These are phyloP conservation scores for Schizochytrium sp. DNA, from an alignment of 108 stramenopile species.

Conservation along the genomic window DNA sequence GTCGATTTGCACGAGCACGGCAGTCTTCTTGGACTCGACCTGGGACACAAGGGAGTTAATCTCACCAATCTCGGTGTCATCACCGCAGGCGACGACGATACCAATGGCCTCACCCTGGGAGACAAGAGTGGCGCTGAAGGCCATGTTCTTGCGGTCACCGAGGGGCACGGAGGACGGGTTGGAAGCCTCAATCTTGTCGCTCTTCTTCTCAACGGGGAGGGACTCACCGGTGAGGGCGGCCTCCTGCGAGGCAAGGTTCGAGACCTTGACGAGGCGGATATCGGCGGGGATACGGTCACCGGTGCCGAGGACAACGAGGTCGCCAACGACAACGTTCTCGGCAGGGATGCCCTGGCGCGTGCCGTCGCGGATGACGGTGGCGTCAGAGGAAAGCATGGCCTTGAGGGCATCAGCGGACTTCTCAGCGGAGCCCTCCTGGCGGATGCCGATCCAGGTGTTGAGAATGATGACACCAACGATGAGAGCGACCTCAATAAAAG, in stretches of 20 bases:
- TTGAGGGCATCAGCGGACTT: slow-evolving; percentile 70
- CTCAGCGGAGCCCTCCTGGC: slow-evolving; percentile 88
- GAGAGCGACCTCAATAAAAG: slow-evolving; percentile 60
- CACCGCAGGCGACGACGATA: slow-evolving; percentile 75
- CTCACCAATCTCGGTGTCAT: slow-evolving; percentile 83
- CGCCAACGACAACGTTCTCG: slow-evolving; percentile 78
- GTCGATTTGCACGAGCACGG: slow-evolving; percentile 89
- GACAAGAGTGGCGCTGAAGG: slow-evolving; percentile 85
- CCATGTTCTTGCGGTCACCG: slow-evolving; percentile 75
- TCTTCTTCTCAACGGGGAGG: slow-evolving; percentile 65
- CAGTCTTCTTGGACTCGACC: slow-evolving; percentile 72
- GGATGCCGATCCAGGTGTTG: slow-evolving; percentile 81
- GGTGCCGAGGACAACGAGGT: slow-evolving; percentile 70
- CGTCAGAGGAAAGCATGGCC: slow-evolving; percentile 71
- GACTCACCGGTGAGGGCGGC: slow-evolving; percentile 82
- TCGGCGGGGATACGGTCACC: slow-evolving; percentile 96
- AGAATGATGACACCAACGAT: slow-evolving; percentile 77
- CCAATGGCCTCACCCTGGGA: slow-evolving; percentile 74
- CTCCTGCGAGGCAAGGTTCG: slow-evolving; percentile 73
- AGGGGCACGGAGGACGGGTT: slow-evolving; percentile 41
- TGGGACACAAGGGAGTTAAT: slow-evolving; percentile 70
- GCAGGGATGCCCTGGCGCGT: slow-evolving; percentile 63
- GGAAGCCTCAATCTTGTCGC: slow-evolving; percentile 28
- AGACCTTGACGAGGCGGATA: slow-evolving; percentile 67
- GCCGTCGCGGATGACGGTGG: slow-evolving; percentile 73